Conservation (phyloP, 768 basidiomycete species). For the Serpula lacrymans region DNA sequence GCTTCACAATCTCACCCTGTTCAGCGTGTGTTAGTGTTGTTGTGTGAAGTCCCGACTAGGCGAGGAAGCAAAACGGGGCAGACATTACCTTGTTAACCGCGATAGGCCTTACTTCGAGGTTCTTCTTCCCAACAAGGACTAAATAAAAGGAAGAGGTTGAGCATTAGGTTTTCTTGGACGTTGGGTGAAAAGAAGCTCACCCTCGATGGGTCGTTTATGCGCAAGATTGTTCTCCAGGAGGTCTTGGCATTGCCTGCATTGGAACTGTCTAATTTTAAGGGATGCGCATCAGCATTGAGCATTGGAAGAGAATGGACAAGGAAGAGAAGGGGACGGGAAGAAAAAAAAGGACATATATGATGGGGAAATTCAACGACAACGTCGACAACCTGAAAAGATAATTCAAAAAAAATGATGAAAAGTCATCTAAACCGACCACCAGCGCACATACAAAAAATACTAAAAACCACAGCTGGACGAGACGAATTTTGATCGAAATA, state of each 20-base stretch:
- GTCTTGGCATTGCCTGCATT: conserved; percentile 96
- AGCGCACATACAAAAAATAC: conserved; percentile 1
- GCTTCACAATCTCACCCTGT: conserved; percentile 93
- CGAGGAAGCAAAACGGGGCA: background rate
- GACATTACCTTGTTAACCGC: conserved; percentile 82
- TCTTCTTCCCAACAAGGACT: conserved; percentile 98
- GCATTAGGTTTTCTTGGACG: background rate
- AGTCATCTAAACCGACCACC: too few species aligned
- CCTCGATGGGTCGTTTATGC: conserved; percentile 92
- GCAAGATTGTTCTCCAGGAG: conserved; percentile 92
- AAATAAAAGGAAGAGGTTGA: background rate
- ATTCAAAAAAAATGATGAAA: too few species aligned
- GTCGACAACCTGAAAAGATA: too few species aligned
- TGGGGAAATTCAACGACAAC: conserved; percentile 1
- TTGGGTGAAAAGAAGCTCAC: conserved; percentile 38
- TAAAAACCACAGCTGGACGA: too few species aligned
- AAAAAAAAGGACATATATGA: background rate
- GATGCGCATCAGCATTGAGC: conserved; percentile 2
- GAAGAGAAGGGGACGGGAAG: background rate
- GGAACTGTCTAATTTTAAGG: conserved; percentile 74
- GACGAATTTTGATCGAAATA: too few species aligned
- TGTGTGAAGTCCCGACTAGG: background rate
- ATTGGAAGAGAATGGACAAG: too few species aligned
- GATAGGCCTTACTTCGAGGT: conserved; percentile 92
- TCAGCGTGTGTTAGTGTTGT: too few species aligned